Percentiles rank a stretch among this genome's conserved stretches.
These are phyloP conservation scores for Bacidia rubella DNA, from an alignment of 495 filamentous ascomycete species.

Conservation along the genomic window DNA sequence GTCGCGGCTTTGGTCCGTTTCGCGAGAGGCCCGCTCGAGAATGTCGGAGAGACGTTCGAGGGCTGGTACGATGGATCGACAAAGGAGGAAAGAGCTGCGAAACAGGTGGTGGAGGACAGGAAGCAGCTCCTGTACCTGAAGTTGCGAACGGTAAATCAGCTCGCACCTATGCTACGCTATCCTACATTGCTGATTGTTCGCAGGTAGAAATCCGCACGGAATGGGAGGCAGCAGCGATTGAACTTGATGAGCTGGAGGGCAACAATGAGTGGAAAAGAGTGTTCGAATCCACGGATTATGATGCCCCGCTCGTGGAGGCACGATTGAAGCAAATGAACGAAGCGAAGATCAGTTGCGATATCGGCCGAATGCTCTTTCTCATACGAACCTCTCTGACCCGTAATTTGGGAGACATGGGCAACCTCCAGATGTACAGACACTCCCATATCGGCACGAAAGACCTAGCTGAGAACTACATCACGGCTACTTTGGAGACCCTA, in stretches of 20 bases:
- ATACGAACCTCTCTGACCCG: conserved; percentile 71
- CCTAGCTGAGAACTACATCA: conserved; percentile 76
- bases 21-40: conserved; percentile 16
- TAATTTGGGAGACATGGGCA: conserved; percentile 74
- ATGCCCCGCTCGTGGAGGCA: conserved; percentile 49
- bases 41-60: conserved; percentile 33
- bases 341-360: conserved; percentile 60
- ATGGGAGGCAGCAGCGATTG: conserved; percentile 56
- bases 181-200: background rate
- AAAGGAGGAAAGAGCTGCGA: conserved; percentile 37
- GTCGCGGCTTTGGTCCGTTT: conserved; percentile 15
- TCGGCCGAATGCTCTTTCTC: conserved; percentile 62
- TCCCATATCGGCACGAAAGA: conserved; percentile 77
- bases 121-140: conserved; percentile 49
- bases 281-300: conserved; percentile 53
- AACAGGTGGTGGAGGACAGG: conserved; percentile 38
- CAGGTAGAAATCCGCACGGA: conserved; percentile 50
- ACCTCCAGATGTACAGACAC: conserved; percentile 68
- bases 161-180: background rate
- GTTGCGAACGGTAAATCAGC: conserved; percentile 42
- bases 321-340: conserved; percentile 62
- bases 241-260: conserved; percentile 68
- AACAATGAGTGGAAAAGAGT: conserved; percentile 70
- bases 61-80: conserved; percentile 43
- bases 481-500: conserved; percentile 60